Conservation (phyloP, 352 stramenopile genomes). For the Peronosclerospora sorghi region DNA sequence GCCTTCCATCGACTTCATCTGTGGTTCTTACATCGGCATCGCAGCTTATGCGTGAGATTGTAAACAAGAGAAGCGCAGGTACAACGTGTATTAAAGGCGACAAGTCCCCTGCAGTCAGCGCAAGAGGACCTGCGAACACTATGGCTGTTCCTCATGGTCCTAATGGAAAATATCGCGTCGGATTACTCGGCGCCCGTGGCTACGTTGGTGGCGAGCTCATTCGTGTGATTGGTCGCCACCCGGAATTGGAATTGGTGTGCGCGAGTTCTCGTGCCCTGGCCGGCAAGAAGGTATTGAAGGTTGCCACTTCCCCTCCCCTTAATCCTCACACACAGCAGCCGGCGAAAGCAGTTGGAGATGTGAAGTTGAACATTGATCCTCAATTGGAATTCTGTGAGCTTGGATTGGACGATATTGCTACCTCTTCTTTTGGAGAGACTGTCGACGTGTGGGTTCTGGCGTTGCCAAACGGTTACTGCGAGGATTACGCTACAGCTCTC, state of each 20-base stretch:
- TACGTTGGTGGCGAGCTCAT: constrained; percentile 85
- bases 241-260: constrained; percentile 71
- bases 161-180: constrained; percentile 61
- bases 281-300: constrained; percentile 67
- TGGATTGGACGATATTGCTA: constrained; percentile 61
- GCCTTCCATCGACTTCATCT: constrained; percentile 62
- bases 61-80: constrained; percentile 76
- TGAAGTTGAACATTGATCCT: constrained; percentile 46
- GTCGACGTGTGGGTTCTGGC: constrained; percentile 83
- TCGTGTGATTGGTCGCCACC: constrained; percentile 64
- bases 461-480: constrained; percentile 78
- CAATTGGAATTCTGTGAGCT: constrained; percentile 78
- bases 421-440: constrained; percentile 56
- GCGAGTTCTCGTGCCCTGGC: constrained; percentile 74
- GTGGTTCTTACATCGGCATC: constrained; percentile 80
- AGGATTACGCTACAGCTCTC: constrained; percentile 64
- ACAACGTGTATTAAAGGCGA: constrained; percentile 74
- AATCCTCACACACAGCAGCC: constrained; percentile 76
- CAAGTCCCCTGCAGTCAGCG: constrained; percentile 7
- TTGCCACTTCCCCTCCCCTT: constrained; percentile 58
- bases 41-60: constrained; percentile 69
- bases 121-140: constrained; percentile 7
- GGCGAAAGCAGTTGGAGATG: constrained; percentile 30
- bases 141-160: constrained; percentile 13
- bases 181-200: constrained; percentile 71